Percentiles rank a stretch among this genome's conserved stretches.
phyloP scores from a whole-genome alignment of 768 basidiomycete species.

The Lepiota brunneoincarnata region DNA sequence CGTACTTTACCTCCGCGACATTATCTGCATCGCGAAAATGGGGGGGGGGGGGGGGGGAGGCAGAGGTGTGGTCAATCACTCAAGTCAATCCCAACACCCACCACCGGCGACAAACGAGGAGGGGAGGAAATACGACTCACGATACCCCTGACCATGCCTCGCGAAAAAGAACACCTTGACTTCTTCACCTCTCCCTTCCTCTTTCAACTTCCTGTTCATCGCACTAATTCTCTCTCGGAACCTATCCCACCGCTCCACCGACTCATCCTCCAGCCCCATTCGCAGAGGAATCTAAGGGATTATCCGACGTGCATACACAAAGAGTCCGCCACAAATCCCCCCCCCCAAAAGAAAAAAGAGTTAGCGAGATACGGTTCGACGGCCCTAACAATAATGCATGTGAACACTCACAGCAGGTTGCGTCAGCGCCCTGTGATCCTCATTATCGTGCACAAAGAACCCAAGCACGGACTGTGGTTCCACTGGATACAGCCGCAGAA shows the following conservation, averaged over 20 bases:
- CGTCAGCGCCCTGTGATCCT: slow-evolving; percentile 5
- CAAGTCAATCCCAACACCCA: neutral
- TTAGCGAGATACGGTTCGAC: too few species aligned
- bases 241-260: slow-evolving; percentile 45
- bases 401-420: slow-evolving; percentile 6
- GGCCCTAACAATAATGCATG: too few species aligned
- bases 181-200: slow-evolving; percentile 21
- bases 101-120: too few species aligned
- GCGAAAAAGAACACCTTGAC: slow-evolving; percentile 69
- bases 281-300: slow-evolving; percentile 45
- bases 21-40: slow-evolving; percentile 54
- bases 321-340: neutral
- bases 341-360: neutral
- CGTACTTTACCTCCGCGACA: slow-evolving; percentile 58
- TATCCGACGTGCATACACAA: neutral
- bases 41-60: neutral
- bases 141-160: slow-evolving; percentile 73
- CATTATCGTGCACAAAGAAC: slow-evolving; percentile 8
- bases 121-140: slow-evolving; percentile 41
- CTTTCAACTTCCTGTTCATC: slow-evolving; percentile 40
- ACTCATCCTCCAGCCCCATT: slow-evolving; percentile 59
- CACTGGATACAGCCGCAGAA: neutral
- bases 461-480: slow-evolving; percentile 4
- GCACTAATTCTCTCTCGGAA: slow-evolving; percentile 37
- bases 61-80: slow-evolving; percentile 7